phyloP scores from a whole-genome alignment of 2,329 filamentous ascomycete species.

The Alternaria consortialis region DNA sequence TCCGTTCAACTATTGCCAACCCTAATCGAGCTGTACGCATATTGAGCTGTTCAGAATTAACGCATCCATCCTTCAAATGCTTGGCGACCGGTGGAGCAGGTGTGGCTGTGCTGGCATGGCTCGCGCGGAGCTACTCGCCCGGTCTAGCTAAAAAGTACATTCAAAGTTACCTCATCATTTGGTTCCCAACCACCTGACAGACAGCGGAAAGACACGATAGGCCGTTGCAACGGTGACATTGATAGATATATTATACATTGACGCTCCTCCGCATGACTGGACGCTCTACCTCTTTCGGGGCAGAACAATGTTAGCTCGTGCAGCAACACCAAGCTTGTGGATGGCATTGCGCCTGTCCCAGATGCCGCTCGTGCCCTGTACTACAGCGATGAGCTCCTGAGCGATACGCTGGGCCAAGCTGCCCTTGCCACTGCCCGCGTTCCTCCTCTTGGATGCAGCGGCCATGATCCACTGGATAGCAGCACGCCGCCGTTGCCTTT shows the following conservation, averaged over 20 bases:
- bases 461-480: constrained; percentile 92
- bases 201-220: not conserved
- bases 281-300: constrained; percentile 41
- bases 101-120: constrained; percentile 31
- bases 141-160: constrained; percentile 1
- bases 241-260: constrained; percentile 11
- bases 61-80: not conserved
- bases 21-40: not conserved
- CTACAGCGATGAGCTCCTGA: constrained; percentile 84
- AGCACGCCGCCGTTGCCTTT: constrained; percentile 77
- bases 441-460: constrained; percentile 79
- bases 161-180: constrained; percentile 7
- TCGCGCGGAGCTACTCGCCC: constrained; percentile 21
- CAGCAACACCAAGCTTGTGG: constrained; percentile 82
- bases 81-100: constrained; percentile 18
- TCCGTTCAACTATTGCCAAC: not conserved
- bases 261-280: not conserved
- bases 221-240: not conserved
- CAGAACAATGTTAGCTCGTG: constrained; percentile 73
- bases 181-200: not conserved
- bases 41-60: not conserved
- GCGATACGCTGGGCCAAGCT: constrained; percentile 81
- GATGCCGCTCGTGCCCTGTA: constrained; percentile 82
- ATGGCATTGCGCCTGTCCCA: constrained; percentile 83
- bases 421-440: constrained; percentile 73